A percentile compares a stretch with the other conserved stretches of the same genome.
Conservation (phyloP, 2,329 filamentous ascomycete genomes). For the Aspergillus neotritici region DNA sequence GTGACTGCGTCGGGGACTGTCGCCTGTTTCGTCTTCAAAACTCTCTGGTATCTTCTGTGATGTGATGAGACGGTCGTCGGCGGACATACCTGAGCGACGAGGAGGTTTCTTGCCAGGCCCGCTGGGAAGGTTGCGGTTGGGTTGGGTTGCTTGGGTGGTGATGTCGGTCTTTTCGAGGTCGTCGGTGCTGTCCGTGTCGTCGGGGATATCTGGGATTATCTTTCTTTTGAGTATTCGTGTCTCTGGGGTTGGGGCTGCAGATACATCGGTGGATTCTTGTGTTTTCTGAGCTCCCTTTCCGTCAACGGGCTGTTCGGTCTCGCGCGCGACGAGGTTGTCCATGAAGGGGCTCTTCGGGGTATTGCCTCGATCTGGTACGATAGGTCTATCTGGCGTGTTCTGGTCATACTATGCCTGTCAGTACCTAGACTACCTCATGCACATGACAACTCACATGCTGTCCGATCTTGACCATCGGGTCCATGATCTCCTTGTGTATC, state of each 20-base stretch:
- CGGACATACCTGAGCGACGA: too few species aligned
- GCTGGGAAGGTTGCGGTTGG: neutral
- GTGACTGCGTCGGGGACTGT: constrained; percentile 13
- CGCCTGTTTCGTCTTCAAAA: neutral
- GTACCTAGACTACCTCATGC: constrained; percentile 3
- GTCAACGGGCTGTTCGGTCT: neutral
- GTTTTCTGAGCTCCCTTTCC: constrained; percentile 1
- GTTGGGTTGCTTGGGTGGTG: constrained; percentile 1
- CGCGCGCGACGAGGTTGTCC: constrained; percentile 1
- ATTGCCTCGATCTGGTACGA: constrained; percentile 2
- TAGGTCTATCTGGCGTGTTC: neutral
- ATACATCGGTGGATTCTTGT: neutral
- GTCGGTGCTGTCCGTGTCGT: constrained; percentile 1
- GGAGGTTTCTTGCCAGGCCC: neutral
- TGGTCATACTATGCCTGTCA: constrained; percentile 9
- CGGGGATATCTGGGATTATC: neutral
- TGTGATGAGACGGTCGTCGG: neutral
- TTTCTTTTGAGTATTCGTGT: neutral
- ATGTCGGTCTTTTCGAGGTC: constrained; percentile 7
- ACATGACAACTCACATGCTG: constrained; percentile 24
- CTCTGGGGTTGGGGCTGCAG: neutral
- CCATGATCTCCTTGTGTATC: constrained; percentile 25
- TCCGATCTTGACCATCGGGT: constrained; percentile 29
- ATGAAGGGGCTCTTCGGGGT: constrained; percentile 1
- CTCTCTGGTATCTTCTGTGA: constrained; percentile 2